phyloP scores from a whole-genome alignment of 768 basidiomycete species.

The Amanita rimosa region DNA sequence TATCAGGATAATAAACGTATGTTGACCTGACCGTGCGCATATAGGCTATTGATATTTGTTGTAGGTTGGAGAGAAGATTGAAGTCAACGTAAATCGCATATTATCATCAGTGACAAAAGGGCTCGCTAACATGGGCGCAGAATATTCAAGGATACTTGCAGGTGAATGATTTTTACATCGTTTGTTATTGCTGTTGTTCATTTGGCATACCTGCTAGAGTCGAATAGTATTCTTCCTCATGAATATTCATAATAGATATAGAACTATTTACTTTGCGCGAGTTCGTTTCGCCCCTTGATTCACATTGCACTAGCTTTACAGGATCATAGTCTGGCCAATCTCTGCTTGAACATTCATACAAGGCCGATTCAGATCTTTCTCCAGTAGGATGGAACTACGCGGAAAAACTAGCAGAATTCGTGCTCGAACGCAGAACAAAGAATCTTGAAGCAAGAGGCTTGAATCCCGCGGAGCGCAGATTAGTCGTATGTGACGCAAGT shows the following conservation, averaged over 20 bases:
- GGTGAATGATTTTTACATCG: slow-evolving; percentile 23
- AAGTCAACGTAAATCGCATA: slow-evolving; percentile 63
- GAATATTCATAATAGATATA: slow-evolving; percentile 94
- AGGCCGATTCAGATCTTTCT: slow-evolving; percentile 94
- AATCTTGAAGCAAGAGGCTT: slow-evolving; percentile 62
- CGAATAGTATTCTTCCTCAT: slow-evolving; percentile 97
- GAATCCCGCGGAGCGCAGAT: slow-evolving; percentile 44
- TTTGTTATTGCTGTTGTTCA: not conserved
- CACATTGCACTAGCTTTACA: not conserved
- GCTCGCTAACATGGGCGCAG: slow-evolving; percentile 21
- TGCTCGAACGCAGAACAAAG: slow-evolving; percentile 73
- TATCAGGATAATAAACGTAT: slow-evolving; percentile 88
- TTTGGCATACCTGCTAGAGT: slow-evolving; percentile 36
- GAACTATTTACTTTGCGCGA: slow-evolving; percentile 94
- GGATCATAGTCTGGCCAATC: slow-evolving; percentile 90
- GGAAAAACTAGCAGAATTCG: slow-evolving; percentile 80
- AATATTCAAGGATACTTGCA: slow-evolving; percentile 85
- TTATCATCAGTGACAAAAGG: not conserved
- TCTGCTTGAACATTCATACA: slow-evolving; percentile 96
- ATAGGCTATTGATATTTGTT: not conserved
- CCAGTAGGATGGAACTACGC: slow-evolving; percentile 95
- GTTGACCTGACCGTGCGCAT: slow-evolving; percentile 14
- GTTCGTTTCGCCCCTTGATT: slow-evolving; percentile 32
- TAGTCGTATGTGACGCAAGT: slow-evolving; percentile 41
- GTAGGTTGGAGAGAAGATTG: slow-evolving; percentile 91